These are phyloP conservation scores for Helminthosporium solani DNA, from an alignment of 2,329 filamentous ascomycete genomes.

Conservation along the genomic window DNA sequence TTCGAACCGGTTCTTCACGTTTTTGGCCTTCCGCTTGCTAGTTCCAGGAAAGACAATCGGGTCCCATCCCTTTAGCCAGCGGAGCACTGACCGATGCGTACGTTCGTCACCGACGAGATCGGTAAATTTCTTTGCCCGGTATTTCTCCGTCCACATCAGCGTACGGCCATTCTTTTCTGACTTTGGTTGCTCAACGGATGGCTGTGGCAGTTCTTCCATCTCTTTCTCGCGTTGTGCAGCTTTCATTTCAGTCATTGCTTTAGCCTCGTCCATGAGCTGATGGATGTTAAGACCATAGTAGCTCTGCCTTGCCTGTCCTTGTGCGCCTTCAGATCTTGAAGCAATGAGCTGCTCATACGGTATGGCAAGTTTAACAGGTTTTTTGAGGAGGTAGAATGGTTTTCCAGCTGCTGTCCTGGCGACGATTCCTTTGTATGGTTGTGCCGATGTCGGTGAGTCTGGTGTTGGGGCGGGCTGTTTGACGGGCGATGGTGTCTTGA, in stretches of 20 bases:
- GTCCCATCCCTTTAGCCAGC: constrained; percentile 96
- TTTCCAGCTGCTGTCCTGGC: constrained; percentile 58
- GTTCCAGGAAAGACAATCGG: constrained; percentile 83
- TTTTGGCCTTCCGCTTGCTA: constrained; percentile 57
- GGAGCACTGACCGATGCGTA: constrained; percentile 84
- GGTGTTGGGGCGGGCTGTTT: constrained; percentile 17
- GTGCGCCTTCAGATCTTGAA: constrained; percentile 61
- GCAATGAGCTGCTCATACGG: constrained; percentile 69
- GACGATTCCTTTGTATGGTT: constrained; percentile 19
- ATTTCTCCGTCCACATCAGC: constrained; percentile 94
- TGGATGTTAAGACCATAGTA: constrained; percentile 96
- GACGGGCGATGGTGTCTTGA: constrained; percentile 28
- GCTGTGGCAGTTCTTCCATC: constrained; percentile 28
- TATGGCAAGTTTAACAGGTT: constrained; percentile 48
- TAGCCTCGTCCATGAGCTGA: constrained; percentile 70
- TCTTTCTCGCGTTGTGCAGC: constrained; percentile 24
- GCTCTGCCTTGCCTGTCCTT: constrained; percentile 68
- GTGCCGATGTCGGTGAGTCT: constrained; percentile 16
- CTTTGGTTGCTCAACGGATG: constrained; percentile 42
- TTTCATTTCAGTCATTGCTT: constrained; percentile 56
- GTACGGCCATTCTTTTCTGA: constrained; percentile 43
- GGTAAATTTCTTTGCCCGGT: constrained; percentile 85
- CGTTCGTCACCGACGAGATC: constrained; percentile 93
- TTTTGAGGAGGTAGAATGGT: constrained; percentile 57
- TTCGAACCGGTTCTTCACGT: constrained; percentile 48